Evolutionary conservation across 805 yeast species (phyloP), one percentile per base, ranked within the genome.

Genomic region (Saccharomycopsis vini): DNA sequence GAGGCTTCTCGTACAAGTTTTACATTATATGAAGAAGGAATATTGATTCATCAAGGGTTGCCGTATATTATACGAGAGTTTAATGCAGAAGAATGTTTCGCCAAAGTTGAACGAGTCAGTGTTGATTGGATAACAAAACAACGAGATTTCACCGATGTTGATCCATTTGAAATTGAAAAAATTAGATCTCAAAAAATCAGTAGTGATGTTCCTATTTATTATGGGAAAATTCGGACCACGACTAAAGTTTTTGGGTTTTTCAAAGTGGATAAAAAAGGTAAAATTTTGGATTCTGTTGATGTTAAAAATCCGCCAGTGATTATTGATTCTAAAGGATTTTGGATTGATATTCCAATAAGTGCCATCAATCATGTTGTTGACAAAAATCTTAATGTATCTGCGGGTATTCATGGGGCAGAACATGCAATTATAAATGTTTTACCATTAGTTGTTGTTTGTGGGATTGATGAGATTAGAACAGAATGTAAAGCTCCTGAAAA

Each of bases 401-500:
- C 85, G 4, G 95, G 92, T 0, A 85, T 92, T n/a, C 99, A 92
- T 63, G 97, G 94, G 2, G 95, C 95, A 0, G 90, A 88, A 52
- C 99, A 92, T 65, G 87, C 87, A 0, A 64, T 92, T 1, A 79
- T 92, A 72, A 79, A 84, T 38, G 70, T 85, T 46, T 58, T 89
- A 22, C 95, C 97, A 0, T 60, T 80, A 22, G 79, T 75, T 47
- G 77, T 88, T 3, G 76, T 78, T 10, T 78, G 85, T 15, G 84
- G 86, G 1, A 71, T 75, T 3, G 82, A 79, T 51, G 98, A 92
- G 53, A 71, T 92, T 12, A 75, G 74, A 36, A 86, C 97, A 0
- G 99, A 92, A 60, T 92, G 99, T 61, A 92, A 92, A 56, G 97
- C 97, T 0, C 97, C 98, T 0, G 95, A 88, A 52, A 92, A 92